Percentiles rank a stretch among this genome's conserved stretches.
These are phyloP conservation scores for Fusarium pilosicola DNA, from an alignment of 2,329 filamentous ascomycete genomes.

Conservation along the genomic window DNA sequence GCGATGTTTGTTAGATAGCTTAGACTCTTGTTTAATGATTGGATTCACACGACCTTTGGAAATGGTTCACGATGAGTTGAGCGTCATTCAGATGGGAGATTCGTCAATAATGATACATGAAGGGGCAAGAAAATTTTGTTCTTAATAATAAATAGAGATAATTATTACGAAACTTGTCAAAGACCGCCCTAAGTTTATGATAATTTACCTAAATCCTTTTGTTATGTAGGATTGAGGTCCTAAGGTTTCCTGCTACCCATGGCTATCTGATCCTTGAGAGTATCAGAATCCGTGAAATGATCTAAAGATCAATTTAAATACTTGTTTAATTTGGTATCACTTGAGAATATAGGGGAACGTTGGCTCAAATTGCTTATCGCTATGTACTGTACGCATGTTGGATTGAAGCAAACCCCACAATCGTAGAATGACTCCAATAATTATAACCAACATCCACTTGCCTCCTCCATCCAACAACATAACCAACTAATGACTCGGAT, in stretches of 20 bases:
- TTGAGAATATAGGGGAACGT: rapidly evolving
- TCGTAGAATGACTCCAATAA: neutral
- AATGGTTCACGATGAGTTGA: neutral
- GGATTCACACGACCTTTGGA: neutral
- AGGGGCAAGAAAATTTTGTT: rapidly evolving
- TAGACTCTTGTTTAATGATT: neutral
- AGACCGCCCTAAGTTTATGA: neutral
- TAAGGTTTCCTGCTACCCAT: neutral
- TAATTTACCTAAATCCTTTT: neutral
- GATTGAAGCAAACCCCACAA: neutral
- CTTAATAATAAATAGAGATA: too few species aligned
- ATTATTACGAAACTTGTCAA: neutral
- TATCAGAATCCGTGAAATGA: neutral
- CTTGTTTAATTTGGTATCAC: neutral
- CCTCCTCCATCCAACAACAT: neutral
- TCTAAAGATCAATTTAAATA: neutral
- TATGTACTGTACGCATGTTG: neutral
- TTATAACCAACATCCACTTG: neutral
- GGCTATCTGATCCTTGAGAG: neutral
- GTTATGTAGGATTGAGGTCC: neutral
- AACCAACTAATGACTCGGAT: too few species aligned
- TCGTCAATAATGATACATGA: rapidly evolving
- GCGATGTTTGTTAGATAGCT: neutral
- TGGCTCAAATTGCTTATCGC: neutral
- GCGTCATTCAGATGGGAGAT: neutral